Evolutionary conservation across 2,329 filamentous ascomycete species (phyloP), one percentile per base, ranked within the genome.

Genomic region (Scedosporium aurantiacum): DNA sequence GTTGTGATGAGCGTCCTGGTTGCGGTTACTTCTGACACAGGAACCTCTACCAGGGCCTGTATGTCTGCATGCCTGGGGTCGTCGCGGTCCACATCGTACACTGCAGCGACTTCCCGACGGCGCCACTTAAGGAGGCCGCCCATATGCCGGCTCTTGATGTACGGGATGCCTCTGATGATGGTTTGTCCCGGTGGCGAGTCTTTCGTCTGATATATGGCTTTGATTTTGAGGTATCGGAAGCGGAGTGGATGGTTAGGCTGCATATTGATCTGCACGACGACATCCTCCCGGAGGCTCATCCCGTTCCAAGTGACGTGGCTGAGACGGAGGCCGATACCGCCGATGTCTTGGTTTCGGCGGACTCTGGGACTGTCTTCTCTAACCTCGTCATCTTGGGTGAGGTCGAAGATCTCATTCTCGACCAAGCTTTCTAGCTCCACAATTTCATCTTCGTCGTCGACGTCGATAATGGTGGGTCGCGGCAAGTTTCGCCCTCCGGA

Each of bases 1-100:
- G 86, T 89, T 2, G 79, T 70, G 0, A 76, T 67, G 0, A 89
- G 70, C 0, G 68, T 68, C 0, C 82, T 72, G 5, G 76, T 70
- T 1, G 70, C 64, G 1, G 74, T 66, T 0, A 86, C 72, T 0
- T 73, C 63, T 0, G 65, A 58, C 0, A 79, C 61, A 0, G 70
- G 52, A 0, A 86, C 67, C 2, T 83, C 78, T 0, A 79, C 65
- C 0, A 76, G 62, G 0, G 73, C 69, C 21, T 82, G 77, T 0
- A 70, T 62, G 0, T 74, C 60, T 0, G 67, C 60, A 0, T 64
- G 40, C 2, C 72, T 63, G 0, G 64, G 62, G 41, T 79, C 74
- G 5, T 75, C 70, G 0, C 71, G 61, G 5, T 75, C 70, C 2
- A 76, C 64, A 3, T 78, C 70, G 1, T 82, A 73, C 1, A 81